Percentiles rank a stretch among this genome's conserved stretches.
Evolutionary conservation across 768 basidiomycete species (phyloP).

Genomic region (Amyloporia xantha): DNA sequence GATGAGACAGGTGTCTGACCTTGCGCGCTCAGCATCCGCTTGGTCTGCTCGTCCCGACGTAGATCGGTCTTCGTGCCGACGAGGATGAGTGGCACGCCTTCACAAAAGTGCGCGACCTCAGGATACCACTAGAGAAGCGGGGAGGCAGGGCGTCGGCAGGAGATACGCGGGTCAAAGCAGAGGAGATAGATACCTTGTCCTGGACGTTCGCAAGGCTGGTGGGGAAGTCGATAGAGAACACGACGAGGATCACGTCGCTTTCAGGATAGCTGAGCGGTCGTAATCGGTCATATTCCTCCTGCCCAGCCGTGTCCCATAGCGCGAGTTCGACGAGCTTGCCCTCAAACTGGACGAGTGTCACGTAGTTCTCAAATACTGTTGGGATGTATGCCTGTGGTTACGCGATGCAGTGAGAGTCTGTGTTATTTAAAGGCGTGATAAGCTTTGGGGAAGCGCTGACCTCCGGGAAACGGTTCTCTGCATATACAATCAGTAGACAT

Average conservation of each 20-base stretch:
- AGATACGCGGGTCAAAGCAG: background rate
- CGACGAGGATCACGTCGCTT: conserved; percentile 87
- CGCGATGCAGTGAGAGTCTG: background rate
- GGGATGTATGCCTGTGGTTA: conserved; percentile 74
- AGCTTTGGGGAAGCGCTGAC: conserved; percentile 34
- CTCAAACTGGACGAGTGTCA: conserved; percentile 80
- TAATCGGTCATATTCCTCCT: conserved; percentile 92
- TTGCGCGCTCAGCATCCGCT: conserved; percentile 84
- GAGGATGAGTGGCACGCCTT: conserved; percentile 81
- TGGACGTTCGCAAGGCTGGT: conserved; percentile 85
- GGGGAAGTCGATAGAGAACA: conserved; percentile 92
- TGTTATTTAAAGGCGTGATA: background rate
- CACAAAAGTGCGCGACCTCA: conserved; percentile 90
- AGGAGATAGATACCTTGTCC: conserved; percentile 58
- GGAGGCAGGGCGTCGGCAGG: background rate
- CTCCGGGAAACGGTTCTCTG: conserved; percentile 94
- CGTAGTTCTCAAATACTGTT: conserved; percentile 93
- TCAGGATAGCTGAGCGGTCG: conserved; percentile 84
- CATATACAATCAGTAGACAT: conserved; percentile 93
- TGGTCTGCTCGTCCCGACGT: conserved; percentile 78
- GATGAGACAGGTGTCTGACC: conserved; percentile 75
- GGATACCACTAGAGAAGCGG: conserved; percentile 68
- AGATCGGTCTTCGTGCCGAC: conserved; percentile 94
- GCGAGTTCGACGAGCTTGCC: conserved; percentile 90
- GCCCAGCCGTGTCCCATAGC: conserved; percentile 97